Percentiles rank a stretch among this genome's conserved stretches.
Conservation (phyloP, 306 rosid genomes). For the Heteromeles arbutifolia region DNA sequence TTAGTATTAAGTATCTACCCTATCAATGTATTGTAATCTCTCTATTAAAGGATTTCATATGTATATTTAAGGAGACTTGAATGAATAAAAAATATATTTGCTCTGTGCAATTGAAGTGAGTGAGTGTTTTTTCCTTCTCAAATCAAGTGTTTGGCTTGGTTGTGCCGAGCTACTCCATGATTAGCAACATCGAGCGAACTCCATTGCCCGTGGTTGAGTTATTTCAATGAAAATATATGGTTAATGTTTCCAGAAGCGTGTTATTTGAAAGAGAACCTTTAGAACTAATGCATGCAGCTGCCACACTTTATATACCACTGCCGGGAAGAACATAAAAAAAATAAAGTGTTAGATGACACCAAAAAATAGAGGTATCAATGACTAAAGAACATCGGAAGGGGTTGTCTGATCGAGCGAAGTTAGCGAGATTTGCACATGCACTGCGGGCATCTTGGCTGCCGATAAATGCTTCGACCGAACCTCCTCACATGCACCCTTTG, state of each 20-base stretch:
- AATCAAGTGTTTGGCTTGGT: too few species aligned
- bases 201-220: too few species aligned
- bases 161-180: too few species aligned
- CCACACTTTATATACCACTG: neutral
- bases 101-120: too few species aligned
- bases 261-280: neutral
- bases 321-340: neutral
- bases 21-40: too few species aligned
- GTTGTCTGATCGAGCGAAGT: neutral
- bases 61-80: too few species aligned
- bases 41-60: too few species aligned
- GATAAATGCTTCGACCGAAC: constrained; percentile 75
- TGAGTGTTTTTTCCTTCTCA: too few species aligned
- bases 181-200: accelerated
- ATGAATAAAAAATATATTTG: too few species aligned
- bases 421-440: constrained; percentile 76
- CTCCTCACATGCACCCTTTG: constrained; percentile 52
- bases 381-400: neutral
- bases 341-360: neutral
- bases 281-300: neutral
- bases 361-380: neutral
- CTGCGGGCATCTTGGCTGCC: constrained; percentile 63
- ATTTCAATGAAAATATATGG: too few species aligned
- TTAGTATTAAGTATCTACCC: too few species aligned
- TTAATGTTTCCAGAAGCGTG: too few species aligned